Conservation (phyloP, 768 basidiomycete genomes). For the Coprinellus aureogranulatus region DNA sequence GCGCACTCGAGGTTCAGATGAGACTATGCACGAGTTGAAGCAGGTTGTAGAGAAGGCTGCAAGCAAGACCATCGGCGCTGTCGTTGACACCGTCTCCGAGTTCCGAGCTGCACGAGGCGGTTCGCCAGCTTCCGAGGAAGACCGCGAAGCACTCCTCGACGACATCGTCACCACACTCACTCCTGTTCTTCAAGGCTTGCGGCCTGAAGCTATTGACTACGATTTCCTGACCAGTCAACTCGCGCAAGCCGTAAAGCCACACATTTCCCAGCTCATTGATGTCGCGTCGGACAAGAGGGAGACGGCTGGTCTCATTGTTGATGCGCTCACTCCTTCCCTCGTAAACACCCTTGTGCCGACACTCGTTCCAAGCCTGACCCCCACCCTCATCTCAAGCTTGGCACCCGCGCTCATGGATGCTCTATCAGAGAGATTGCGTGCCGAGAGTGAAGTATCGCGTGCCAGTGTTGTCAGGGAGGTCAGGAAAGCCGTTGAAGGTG, state of each 20-base stretch:
- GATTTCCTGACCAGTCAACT: slow-evolving; percentile 72
- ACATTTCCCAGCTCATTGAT: slow-evolving; percentile 86
- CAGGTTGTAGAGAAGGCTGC: slow-evolving; percentile 57
- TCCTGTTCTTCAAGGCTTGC: slow-evolving; percentile 61
- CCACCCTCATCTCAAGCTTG: not conserved
- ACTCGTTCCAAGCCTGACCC: not conserved
- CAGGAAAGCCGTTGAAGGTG: slow-evolving; percentile 65
- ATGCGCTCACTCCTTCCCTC: slow-evolving; percentile 55
- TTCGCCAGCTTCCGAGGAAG: slow-evolving; percentile 41
- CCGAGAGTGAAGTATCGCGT: slow-evolving; percentile 47
- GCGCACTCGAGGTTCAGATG: not conserved
- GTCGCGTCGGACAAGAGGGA: slow-evolving; percentile 86
- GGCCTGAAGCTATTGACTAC: slow-evolving; percentile 71
- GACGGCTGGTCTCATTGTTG: slow-evolving; percentile 78
- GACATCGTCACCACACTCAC: slow-evolving; percentile 56
- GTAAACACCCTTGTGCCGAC: not conserved
- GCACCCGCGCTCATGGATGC: not conserved
- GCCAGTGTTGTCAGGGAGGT: slow-evolving; percentile 66
- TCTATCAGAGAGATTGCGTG: not conserved
- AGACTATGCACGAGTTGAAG: slow-evolving; percentile 46
- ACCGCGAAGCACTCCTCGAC: slow-evolving; percentile 59
- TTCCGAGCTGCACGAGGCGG: slow-evolving; percentile 57
- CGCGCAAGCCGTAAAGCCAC: slow-evolving; percentile 83
- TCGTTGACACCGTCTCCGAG: slow-evolving; percentile 60
- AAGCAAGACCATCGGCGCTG: slow-evolving; percentile 53